Percentiles rank a stretch among this genome's conserved stretches.
These are phyloP conservation scores for Trichoderma koningiopsis DNA, from an alignment of 2,329 filamentous ascomycete genomes.

Conservation along the genomic window DNA sequence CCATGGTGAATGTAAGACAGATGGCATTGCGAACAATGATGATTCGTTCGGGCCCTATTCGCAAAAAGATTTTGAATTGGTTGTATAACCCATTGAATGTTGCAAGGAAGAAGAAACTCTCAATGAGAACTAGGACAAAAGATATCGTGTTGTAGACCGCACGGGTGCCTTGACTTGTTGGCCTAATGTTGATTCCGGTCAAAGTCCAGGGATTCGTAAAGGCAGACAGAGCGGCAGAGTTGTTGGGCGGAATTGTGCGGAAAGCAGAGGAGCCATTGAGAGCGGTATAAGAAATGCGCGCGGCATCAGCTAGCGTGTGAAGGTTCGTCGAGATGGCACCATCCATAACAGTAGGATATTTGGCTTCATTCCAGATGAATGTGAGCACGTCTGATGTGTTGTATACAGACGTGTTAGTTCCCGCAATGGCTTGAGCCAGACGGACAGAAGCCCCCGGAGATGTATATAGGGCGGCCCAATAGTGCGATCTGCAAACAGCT, in stretches of 20 bases:
- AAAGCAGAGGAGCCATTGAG: slow-evolving; percentile 28
- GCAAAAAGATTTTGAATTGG: slow-evolving; percentile 31
- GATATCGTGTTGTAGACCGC: slow-evolving; percentile 33
- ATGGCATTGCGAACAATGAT: slow-evolving; percentile 28
- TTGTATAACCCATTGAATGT: slow-evolving; percentile 31
- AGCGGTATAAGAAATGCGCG: slow-evolving; percentile 27
- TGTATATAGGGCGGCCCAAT: slow-evolving; percentile 31
- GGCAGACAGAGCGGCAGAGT: slow-evolving; percentile 26
- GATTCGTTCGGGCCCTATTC: slow-evolving; percentile 22
- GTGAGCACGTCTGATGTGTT: slow-evolving; percentile 27
- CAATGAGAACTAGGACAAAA: slow-evolving; percentile 33
- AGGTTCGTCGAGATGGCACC: slow-evolving; percentile 27
- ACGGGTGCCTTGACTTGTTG: slow-evolving; percentile 31
- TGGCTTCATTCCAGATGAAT: slow-evolving; percentile 31
- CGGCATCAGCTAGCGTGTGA: slow-evolving; percentile 24
- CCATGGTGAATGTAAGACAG: slow-evolving; percentile 28
- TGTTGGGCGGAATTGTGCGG: slow-evolving; percentile 26
- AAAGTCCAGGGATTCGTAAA: slow-evolving; percentile 32
- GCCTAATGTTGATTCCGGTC: slow-evolving; percentile 30
- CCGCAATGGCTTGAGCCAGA: slow-evolving; percentile 26
- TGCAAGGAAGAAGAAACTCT: slow-evolving; percentile 33
- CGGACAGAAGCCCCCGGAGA: slow-evolving; percentile 24
- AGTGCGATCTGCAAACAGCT: slow-evolving; percentile 28
- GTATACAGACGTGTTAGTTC: slow-evolving; percentile 24
- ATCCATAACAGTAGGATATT: slow-evolving; percentile 28